These are phyloP conservation scores for Tetradesmus lagerheimii DNA, from an alignment of 139 green algal species.

Conservation along the genomic window DNA sequence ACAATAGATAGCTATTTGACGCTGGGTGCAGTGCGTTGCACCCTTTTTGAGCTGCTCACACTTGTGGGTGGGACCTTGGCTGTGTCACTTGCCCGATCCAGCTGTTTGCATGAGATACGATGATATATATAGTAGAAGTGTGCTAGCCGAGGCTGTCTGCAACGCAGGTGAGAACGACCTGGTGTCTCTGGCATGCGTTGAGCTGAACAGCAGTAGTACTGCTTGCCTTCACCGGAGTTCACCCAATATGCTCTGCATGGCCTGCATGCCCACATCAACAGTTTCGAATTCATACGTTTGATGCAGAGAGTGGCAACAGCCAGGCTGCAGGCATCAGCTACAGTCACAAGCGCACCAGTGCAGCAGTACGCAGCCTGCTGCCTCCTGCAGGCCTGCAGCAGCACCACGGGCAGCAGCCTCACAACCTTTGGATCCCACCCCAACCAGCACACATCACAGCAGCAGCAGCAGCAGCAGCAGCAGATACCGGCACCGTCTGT, in stretches of 20 bases:
- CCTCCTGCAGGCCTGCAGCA: neutral
- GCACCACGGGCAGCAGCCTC: neutral
- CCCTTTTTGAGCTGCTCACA: neutral
- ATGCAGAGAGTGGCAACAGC: neutral
- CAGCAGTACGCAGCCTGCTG: neutral
- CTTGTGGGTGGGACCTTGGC: neutral
- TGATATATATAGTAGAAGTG: neutral
- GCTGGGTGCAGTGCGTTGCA: no score
- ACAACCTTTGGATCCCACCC: neutral
- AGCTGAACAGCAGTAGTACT: neutral
- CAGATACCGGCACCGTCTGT: neutral
- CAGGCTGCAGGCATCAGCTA: neutral
- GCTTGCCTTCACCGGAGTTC: neutral
- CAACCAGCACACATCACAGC: neutral
- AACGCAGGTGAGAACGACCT: neutral
- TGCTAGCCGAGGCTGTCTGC: neutral
- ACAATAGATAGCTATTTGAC: no score
- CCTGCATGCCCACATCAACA: neutral
- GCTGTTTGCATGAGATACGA: neutral
- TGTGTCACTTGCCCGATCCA: neutral
- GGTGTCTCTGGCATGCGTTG: neutral
- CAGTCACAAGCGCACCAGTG: slow-evolving; percentile 19
- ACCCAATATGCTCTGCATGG: neutral
- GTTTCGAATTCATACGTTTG: neutral
- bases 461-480: neutral